These are phyloP conservation scores for Halenospora varia DNA, from an alignment of 495 filamentous ascomycete species.

Conservation along the genomic window DNA sequence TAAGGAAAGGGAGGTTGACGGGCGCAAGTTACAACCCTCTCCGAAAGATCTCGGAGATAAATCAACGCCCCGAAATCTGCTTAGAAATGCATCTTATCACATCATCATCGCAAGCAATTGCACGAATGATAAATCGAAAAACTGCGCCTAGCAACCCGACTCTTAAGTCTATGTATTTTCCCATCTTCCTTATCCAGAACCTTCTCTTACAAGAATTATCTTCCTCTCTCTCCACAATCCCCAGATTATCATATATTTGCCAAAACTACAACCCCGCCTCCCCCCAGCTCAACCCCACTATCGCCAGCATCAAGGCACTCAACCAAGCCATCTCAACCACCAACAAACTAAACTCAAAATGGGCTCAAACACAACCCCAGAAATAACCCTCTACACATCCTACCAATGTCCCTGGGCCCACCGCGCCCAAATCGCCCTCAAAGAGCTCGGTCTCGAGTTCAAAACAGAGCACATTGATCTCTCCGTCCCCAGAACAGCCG, in stretches of 20 bases:
- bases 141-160: no score
- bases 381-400: conserved; percentile 68
- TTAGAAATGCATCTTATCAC: not conserved
- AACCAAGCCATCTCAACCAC: not conserved
- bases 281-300: not conserved
- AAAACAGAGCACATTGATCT: conserved; percentile 82
- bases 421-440: conserved; percentile 72
- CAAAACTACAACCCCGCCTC: not conserved
- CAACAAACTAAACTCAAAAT: conserved; percentile 24
- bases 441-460: conserved; percentile 66
- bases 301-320: not conserved
- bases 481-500: conserved; percentile 64
- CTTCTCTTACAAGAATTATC: no score
- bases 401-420: conserved; percentile 78
- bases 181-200: no score
- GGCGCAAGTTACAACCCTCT: no score
- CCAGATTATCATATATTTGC: no score
- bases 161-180: no score
- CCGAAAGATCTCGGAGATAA: no score
- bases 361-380: conserved; percentile 26
- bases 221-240: not conserved
- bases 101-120: not conserved
- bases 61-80: no score
- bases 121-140: no score
- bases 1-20: no score